Percentiles rank a stretch among this genome's conserved stretches.
Conservation (phyloP, 306 rosid species). For the Elaeagnus macrophylla region DNA sequence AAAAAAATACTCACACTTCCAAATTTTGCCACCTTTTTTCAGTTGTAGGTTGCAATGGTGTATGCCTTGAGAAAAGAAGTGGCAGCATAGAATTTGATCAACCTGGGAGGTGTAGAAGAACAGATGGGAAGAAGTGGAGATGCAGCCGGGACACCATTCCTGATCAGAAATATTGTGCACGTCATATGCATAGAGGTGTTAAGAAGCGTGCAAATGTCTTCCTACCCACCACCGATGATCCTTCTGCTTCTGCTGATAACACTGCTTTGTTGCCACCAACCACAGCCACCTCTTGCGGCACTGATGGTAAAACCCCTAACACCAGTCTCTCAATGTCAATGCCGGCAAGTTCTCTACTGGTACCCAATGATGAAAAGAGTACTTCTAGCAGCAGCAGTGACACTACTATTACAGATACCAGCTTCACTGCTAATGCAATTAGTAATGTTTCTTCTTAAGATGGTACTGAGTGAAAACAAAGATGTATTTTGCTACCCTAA, state of each 20-base stretch:
- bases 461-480: background rate
- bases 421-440: constrained; percentile 26
- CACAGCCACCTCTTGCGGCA: constrained; percentile 14
- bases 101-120: constrained; percentile 67
- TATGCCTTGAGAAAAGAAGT: constrained; percentile 21
- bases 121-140: constrained; percentile 88
- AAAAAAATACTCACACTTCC: background rate
- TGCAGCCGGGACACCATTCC: constrained; percentile 56
- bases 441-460: constrained; percentile 29
- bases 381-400: constrained; percentile 41
- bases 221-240: constrained; percentile 20
- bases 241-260: constrained; percentile 19
- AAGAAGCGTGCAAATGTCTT: constrained; percentile 33
- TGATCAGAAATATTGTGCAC: constrained; percentile 57
- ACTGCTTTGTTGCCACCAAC: constrained; percentile 18
- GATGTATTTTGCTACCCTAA: too few relatives aligned
- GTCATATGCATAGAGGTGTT: constrained; percentile 75
- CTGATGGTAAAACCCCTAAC: constrained; percentile 23
- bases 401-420: constrained; percentile 55
- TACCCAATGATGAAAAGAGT: constrained; percentile 25
- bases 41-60: constrained; percentile 37
- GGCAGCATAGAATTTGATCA: constrained; percentile 31
- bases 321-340: constrained; percentile 64
- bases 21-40: constrained; percentile 16
- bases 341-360: constrained; percentile 25